Conservation (phyloP, 2,329 filamentous ascomycete genomes). For the Hymenoscyphus albidus region DNA sequence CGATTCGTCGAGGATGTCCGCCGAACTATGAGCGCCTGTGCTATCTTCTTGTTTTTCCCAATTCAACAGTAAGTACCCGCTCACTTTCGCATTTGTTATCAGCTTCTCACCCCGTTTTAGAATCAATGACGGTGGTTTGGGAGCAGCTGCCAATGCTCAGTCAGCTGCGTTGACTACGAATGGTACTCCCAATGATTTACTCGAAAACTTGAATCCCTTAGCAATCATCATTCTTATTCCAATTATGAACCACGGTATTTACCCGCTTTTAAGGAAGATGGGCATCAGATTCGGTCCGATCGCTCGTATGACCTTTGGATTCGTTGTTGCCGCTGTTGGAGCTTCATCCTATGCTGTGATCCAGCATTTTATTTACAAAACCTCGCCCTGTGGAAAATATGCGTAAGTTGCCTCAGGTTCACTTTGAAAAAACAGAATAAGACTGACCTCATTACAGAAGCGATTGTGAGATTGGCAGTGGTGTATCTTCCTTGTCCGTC, state of each 20-base stretch:
- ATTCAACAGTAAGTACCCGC: constrained; percentile 35
- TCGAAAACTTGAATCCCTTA: constrained; percentile 74
- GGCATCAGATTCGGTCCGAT: constrained; percentile 67
- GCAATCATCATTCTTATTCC: constrained; percentile 71
- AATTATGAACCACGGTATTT: constrained; percentile 61
- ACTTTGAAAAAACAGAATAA: not conserved
- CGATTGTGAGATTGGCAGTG: constrained; percentile 47
- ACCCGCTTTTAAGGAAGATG: constrained; percentile 60
- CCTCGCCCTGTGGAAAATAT: constrained; percentile 53
- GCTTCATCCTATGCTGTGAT: constrained; percentile 58
- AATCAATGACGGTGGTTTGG: constrained; percentile 52
- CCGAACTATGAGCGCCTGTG: constrained; percentile 63
- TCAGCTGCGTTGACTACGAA: constrained; percentile 67
- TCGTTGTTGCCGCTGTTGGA: constrained; percentile 57
- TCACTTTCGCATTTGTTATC: not conserved
- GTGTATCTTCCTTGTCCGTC: constrained; percentile 54
- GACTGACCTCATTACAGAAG: constrained; percentile 3
- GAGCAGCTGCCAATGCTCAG: constrained; percentile 76
- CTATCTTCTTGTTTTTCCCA: constrained; percentile 56
- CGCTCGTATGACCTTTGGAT: constrained; percentile 68
- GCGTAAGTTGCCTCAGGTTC: constrained; percentile 5
- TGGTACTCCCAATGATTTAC: constrained; percentile 71
- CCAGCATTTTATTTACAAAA: constrained; percentile 59
- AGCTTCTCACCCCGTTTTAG: not conserved
- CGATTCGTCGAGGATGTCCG: constrained; percentile 74